These are phyloP conservation scores for Rhodamnia rubescens DNA, from an alignment of 345 rosid species.

Conservation along the genomic window DNA sequence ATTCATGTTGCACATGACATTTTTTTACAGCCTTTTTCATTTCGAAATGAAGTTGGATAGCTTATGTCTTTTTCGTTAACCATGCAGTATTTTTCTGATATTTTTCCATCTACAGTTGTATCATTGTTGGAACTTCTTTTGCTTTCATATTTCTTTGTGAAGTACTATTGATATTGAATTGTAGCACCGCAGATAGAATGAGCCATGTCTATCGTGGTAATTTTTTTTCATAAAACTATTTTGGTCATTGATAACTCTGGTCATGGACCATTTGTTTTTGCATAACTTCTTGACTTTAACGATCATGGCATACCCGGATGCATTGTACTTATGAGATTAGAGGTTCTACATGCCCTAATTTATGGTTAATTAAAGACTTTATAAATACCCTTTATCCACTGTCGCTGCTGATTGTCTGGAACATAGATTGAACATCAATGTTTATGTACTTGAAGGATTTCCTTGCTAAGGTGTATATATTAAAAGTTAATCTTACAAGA, in stretches of 20 bases:
- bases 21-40: not conserved
- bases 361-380: not conserved
- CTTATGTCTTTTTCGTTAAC: not conserved
- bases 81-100: not conserved
- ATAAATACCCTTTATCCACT: not conserved
- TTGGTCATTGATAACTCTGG: not conserved
- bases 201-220: not conserved
- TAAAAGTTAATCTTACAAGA: not conserved
- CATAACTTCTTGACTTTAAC: not conserved
- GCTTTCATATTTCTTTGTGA: not conserved
- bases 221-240: not conserved
- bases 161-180: not conserved
- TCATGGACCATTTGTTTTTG: not conserved
- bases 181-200: not conserved
- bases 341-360: not conserved
- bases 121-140: not conserved
- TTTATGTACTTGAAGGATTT: not conserved
- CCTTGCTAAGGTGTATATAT: not conserved
- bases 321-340: not conserved
- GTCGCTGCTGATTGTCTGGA: not conserved
- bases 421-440: not conserved
- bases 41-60: not conserved
- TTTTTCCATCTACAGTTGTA: not conserved
- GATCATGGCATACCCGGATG: not conserved
- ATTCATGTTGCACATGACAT: not conserved